Base-by-base conservation (phyloP, 1,284 basidiomycete species). In the Prillingera fragicola region DNA sequence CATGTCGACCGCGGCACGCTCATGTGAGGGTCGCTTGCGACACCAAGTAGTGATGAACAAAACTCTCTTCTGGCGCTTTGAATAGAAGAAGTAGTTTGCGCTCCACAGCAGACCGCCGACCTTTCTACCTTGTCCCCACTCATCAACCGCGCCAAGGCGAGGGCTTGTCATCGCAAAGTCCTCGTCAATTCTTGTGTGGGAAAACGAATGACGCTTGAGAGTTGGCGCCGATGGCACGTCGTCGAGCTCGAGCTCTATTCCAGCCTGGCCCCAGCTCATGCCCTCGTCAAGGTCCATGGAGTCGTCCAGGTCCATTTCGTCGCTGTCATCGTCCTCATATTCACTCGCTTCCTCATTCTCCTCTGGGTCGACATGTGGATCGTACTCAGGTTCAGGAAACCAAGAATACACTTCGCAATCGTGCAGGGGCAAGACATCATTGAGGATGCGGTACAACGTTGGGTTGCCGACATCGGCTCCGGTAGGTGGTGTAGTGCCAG, bases 351-450 rank as follows among this genome's bases (percentile, higher is more conserved):
- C 67, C 41, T 86, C 83, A 59, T 87, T 86, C 34, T 80, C 80
- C 59, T 83, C 80, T 67, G 85, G 83, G 57, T 80, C 80, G 36
- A 87, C 87, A 57, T 98, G 92, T 0, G 94, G 94, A 73, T 98
- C 95, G 32, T 86, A 85, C 60, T 95, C 90, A 52, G 87, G 83
- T 70, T 95, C 91, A 35, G 94, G 95, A 34, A 83, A 80, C 75
- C 91, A 98, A 3, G 88, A 87, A 72, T 85, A 98, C 44, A 96
- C 91, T 66, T 97, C 91, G 74, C 89, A 96, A 52, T 97, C 90
- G 31, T 81, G 75, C 25, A 98, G 78, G 21, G 86, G 83, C 57
- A 98, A 87, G 59, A 89, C 85, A 38, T 91, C 85, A 77, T 94
- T 86, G 36, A 98, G 79, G 38, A 89, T 80, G 44, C 84, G 82